Evolutionary conservation across 148 eudicot species (phyloP), one percentile per base, ranked within the genome.

Genomic region (Bassia scoparia): DNA sequence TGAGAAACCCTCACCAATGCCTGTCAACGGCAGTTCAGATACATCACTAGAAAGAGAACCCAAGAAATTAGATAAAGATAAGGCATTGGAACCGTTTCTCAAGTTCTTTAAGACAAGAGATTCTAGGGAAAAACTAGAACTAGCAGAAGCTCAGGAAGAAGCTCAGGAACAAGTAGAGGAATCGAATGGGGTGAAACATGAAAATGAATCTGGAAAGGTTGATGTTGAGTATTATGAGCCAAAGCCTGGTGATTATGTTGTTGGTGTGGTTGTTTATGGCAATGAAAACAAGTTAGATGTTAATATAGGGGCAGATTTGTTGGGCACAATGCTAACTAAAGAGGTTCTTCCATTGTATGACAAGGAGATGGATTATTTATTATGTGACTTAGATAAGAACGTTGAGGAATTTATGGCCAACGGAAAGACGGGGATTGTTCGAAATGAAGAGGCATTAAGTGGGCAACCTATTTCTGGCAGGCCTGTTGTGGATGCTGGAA

Each of bases 261-360:
- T 91, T 23, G 98, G 98, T 18, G 96, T 91, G 4, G 98, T 94
- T 38, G 88, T 94, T 75, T 91, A 86, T 20, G 98, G 98, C 11
- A 94, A 91, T 56, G 96, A 88, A 77, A 89, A 89, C 74, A 89
- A 88, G 87, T 84, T 94, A 56, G 98, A 94, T 81, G 90, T 94
- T 18, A 94, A 89, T 83, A 79, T 94, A 37, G 98, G 97, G 34
- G 96, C 97, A 10, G 97, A 91, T 74, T 35, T 85, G 61, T 76
- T 94, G 79, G 98, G 93, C 16, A 88, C 88, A 67, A 91, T 94
- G 98, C 82, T 94, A 86, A 94, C 92, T n/a, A 94, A 94, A 69
- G 98, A 94, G 72, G 86, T 88, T 73, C 82, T 94, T 63, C 98
- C 98, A 10, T 87, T 94, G 84, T 91, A 87, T 80, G 83, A 83